Evolutionary conservation across 257 asterid species (phyloP), one percentile per base, ranked within the genome.

Genomic region (Gentiana dahurica): DNA sequence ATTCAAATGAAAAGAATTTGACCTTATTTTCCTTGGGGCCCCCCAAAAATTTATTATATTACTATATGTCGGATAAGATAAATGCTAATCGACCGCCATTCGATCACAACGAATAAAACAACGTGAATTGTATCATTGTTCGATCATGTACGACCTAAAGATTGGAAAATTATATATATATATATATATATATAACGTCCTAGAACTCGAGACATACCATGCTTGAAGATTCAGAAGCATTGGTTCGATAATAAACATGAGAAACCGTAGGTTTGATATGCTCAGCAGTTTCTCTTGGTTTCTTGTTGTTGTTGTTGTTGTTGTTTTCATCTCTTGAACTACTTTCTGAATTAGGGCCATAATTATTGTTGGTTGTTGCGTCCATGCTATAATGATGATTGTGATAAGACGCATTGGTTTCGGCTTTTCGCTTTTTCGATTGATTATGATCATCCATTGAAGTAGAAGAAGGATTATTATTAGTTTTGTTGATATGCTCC

Each of bases 171-270:
- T 5, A 0, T 41, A 5, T 5, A 41, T 41, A 10, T 2, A 3
- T 41, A 41, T 3, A 41, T n/a, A n/a, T n/a, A n/a, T n/a, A n/a
- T n/a, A n/a, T n/a, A 15, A 24, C 24, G 24, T 24, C 24, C 24
- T 24, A 24, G 24, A 24, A 24, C 24, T 24, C 1, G 12, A 12
- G 7, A 75, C 97, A 78, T 72, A 92, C 99, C 33, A 88, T 97
- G 94, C 84, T 79, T 36, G 88, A 68, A 24, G 46, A 1, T 69
- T 92, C 98, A 9, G 97, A 83, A 49, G 95, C 75, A 64, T 83
- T 95, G 0, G 97, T 81, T 69, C 74, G 68, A 0, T 69, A 72
- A 49, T 36, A 73, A 76, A 77, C 74, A 24, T 76, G 70, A 13
- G 91, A 71, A 69, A 79, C 68, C 77, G 78, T 85, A 5, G 94